A percentile compares a stretch with the other conserved stretches of the same genome.
Evolutionary conservation across 148 eudicot species (phyloP).

Genomic region (Fallopia convolvulus): DNA sequence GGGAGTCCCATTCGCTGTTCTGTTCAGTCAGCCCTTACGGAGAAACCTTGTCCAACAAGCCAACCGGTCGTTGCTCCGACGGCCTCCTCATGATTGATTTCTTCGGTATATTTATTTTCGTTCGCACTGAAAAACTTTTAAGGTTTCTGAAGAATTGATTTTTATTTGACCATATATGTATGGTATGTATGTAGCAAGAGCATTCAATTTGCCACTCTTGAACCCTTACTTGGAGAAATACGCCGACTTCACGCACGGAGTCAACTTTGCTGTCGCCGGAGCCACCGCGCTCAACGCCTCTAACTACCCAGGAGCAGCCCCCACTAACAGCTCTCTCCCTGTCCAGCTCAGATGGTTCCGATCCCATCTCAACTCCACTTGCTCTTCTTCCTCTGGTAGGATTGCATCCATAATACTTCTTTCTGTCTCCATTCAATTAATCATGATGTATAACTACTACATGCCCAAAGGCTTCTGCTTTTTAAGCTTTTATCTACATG

Average conservation of each 20-base stretch:
- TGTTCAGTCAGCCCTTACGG: constrained; percentile 15
- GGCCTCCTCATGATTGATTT: constrained; percentile 40
- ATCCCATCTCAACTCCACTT: constrained; percentile 16
- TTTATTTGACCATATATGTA: too few species aligned
- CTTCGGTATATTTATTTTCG: constrained; percentile 18
- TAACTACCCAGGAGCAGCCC: background rate
- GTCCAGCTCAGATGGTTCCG: constrained; percentile 28
- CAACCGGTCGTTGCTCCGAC: constrained; percentile 33
- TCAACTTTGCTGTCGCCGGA: constrained; percentile 33
- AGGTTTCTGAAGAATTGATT: too few species aligned
- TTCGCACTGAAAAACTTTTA: too few species aligned
- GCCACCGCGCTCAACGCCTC: constrained; percentile 20
- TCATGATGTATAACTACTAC: too few species aligned
- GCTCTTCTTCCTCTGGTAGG: background rate
- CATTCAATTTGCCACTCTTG: constrained; percentile 21
- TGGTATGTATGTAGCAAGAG: constrained; percentile 14
- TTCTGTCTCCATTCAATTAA: too few species aligned
- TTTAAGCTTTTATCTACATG: too few species aligned
- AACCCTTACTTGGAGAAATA: constrained; percentile 27
- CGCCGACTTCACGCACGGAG: constrained; percentile 30
- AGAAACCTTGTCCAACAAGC: background rate
- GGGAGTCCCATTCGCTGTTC: background rate
- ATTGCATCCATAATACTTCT: too few species aligned
- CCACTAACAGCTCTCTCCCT: constrained; percentile 14
- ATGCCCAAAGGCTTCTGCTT: too few species aligned